Percentiles rank a stretch among this genome's conserved stretches.
Conservation (phyloP, 768 basidiomycete species). For the Rhizopogon salebrosus region DNA sequence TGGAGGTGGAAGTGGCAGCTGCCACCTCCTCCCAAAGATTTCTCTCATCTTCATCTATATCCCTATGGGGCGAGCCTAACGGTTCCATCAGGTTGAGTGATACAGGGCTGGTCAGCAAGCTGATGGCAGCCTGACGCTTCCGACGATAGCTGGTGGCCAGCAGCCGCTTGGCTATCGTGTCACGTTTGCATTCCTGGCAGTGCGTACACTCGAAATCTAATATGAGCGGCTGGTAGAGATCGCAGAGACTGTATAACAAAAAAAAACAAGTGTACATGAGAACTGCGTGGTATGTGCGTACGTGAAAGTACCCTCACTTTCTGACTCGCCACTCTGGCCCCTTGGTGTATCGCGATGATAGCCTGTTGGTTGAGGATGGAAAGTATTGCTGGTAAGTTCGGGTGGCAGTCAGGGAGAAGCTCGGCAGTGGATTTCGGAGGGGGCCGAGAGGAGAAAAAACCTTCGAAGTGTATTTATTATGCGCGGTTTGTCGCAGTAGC, state of each 20-base stretch:
- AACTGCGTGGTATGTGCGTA: background rate
- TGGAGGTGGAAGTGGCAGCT: conserved; percentile 14
- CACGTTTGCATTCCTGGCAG: conserved; percentile 24
- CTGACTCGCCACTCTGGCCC: conserved; percentile 15
- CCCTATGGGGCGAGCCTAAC: background rate
- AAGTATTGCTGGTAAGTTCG: conserved; percentile 14
- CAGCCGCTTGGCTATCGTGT: conserved; percentile 21
- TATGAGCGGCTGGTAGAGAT: conserved; percentile 15
- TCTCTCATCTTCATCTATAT: conserved; percentile 21
- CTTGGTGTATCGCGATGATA: conserved; percentile 18
- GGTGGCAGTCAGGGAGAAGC: conserved; percentile 12
- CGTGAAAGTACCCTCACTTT: conserved; percentile 16
- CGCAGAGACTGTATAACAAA: conserved; percentile 17
- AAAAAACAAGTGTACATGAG: background rate
- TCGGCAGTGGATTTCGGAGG: conserved; percentile 16
- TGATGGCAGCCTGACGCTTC: conserved; percentile 4
- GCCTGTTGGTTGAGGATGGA: conserved; percentile 15
- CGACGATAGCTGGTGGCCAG: conserved; percentile 16
- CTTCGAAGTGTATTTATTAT: conserved; percentile 23
- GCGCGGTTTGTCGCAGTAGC: conserved; percentile 18
- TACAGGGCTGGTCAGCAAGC: background rate
- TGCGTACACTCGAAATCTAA: conserved; percentile 19
- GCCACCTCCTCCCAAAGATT: conserved; percentile 25
- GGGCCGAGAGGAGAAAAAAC: conserved; percentile 27
- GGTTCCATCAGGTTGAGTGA: background rate